Evolutionary conservation across 208 protist species (phyloP).

Genomic region (Blastocrithidia nonstop): DNA sequence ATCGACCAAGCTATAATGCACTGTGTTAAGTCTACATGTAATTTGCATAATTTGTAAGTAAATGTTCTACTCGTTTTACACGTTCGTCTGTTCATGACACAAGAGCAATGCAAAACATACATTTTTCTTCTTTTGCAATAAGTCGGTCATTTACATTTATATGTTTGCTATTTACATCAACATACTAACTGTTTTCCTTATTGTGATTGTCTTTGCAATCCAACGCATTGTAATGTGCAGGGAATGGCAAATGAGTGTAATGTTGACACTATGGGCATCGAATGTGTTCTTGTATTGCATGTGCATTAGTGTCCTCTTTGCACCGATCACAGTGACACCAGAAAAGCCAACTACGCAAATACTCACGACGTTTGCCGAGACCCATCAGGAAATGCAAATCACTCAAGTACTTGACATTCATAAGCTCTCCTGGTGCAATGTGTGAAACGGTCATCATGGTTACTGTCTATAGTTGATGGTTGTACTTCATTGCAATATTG

Average conservation of each 20-base stretch:
- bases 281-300: slow-evolving; percentile 41
- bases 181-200: too few relatives aligned
- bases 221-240: slow-evolving; percentile 8
- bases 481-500: slow-evolving; percentile 85
- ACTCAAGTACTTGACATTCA: slow-evolving; percentile 82
- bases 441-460: slow-evolving; percentile 55
- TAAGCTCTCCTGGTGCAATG: slow-evolving; percentile 46
- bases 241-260: slow-evolving; percentile 31
- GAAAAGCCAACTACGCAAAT: slow-evolving; percentile 73
- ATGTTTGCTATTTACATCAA: too few relatives aligned
- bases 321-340: slow-evolving; percentile 68
- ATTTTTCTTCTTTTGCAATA: too few relatives aligned
- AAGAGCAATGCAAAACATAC: too few relatives aligned
- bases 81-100: too few relatives aligned
- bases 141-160: too few relatives aligned
- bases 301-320: slow-evolving; percentile 14
- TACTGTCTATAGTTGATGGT: slow-evolving; percentile 24
- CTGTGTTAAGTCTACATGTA: too few relatives aligned
- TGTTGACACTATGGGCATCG: slow-evolving; percentile 22
- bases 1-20: too few relatives aligned
- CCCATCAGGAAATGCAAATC: slow-evolving; percentile 71
- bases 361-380: slow-evolving; percentile 53
- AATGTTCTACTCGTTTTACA: too few relatives aligned
- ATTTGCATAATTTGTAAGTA: too few relatives aligned
- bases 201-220: too few relatives aligned